These are phyloP conservation scores for Chenopodium suecicum DNA, from an alignment of 148 eudicot genomes.

Conservation along the genomic window DNA sequence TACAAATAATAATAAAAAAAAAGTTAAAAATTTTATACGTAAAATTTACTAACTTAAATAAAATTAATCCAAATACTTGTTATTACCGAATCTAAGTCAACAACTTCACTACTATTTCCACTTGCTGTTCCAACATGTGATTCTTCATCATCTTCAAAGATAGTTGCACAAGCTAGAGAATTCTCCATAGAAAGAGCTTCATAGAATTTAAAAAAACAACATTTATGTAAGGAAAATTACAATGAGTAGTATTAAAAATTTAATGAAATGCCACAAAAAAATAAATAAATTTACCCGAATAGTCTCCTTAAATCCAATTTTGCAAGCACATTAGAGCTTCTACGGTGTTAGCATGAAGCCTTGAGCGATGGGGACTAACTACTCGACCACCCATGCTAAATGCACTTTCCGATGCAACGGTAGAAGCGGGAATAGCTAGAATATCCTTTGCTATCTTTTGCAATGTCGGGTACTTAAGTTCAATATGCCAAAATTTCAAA, in stretches of 20 bases:
- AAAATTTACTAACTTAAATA: background rate
- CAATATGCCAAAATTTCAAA: background rate
- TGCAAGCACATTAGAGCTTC: too few relatives aligned
- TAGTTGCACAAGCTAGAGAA: background rate
- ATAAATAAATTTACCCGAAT: too few relatives aligned
- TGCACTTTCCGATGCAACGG: too few relatives aligned
- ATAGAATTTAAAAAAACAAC: too few relatives aligned
- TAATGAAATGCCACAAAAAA: too few relatives aligned
- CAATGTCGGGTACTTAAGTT: slow-evolving; percentile 1
- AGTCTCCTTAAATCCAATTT: too few relatives aligned
- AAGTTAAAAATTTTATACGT: background rate
- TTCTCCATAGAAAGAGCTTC: background rate
- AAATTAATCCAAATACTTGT: background rate
- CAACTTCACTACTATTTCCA: background rate
- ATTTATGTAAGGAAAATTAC: too few relatives aligned
- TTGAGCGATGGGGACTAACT: background rate
- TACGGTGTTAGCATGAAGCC: background rate
- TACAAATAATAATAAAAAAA: too few relatives aligned
- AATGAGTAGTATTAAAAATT: too few relatives aligned
- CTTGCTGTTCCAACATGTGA: background rate
- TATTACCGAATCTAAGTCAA: background rate
- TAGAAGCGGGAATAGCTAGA: too few relatives aligned
- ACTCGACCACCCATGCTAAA: background rate
- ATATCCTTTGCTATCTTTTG: background rate
- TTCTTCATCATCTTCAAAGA: background rate